Evolutionary conservation across 139 green algal genomes (phyloP).

Genomic region (Mychonastes homosphaera): DNA sequence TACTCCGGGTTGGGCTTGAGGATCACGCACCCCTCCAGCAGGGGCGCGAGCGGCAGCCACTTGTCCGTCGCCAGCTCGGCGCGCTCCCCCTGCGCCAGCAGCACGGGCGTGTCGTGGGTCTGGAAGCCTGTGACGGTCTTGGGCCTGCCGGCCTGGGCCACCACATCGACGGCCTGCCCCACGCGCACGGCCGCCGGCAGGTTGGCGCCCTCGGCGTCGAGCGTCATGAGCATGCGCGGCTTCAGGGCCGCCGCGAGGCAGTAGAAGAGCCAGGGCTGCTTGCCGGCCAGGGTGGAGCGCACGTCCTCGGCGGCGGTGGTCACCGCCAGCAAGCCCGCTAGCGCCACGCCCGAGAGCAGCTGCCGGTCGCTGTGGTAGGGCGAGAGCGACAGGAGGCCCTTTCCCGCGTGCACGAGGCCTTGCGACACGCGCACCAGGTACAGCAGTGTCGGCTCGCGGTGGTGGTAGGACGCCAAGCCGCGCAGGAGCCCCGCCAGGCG

Average conservation of each 20-base stretch:
- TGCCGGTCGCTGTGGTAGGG: conserved; percentile 82
- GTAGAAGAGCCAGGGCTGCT: conserved; percentile 91
- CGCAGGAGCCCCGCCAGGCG: conserved; percentile 69
- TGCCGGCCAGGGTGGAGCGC: conserved; percentile 58
- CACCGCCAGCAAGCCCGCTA: conserved; percentile 74
- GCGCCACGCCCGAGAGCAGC: conserved; percentile 71
- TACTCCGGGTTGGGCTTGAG: conserved; percentile 92
- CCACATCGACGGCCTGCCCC: conserved; percentile 90
- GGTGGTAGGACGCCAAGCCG: conserved; percentile 86
- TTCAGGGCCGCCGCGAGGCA: conserved; percentile 78
- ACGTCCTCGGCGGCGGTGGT: conserved; percentile 67
- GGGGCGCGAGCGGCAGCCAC: conserved; percentile 68
- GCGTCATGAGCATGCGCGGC: conserved; percentile 93
- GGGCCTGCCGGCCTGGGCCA: conserved; percentile 91
- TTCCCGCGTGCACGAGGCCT: conserved; percentile 91
- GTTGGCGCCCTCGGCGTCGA: conserved; percentile 77
- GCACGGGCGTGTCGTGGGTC: conserved; percentile 94
- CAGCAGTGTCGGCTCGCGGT: conserved; percentile 89
- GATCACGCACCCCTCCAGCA: conserved; percentile 92
- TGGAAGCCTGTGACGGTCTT: conserved; percentile 98
- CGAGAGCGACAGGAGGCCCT: conserved; percentile 86
- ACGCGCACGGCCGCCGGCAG: conserved; percentile 82
- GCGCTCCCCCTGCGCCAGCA: conserved; percentile 82
- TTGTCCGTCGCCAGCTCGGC: conserved; percentile 94
- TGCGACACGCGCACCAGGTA: conserved; percentile 78